phyloP scores from a whole-genome alignment of 192 early-diverging fungal species.

The Coemansia sp. region DNA sequence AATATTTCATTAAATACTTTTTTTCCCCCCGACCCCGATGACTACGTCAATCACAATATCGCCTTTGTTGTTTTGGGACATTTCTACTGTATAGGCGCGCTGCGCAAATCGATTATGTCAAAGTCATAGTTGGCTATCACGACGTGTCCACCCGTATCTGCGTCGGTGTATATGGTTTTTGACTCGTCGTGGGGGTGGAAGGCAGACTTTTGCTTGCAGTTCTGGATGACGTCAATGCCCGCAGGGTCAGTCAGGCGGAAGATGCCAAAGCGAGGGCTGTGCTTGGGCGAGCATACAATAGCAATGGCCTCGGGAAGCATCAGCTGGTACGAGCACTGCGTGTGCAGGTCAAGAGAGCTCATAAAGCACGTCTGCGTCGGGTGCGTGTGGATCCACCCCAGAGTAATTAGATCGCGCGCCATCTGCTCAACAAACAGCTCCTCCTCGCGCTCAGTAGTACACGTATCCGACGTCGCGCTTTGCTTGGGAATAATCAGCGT shows the following conservation, averaged over 20 bases:
- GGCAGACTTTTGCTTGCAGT: conserved; percentile 63
- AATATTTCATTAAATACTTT: neutral
- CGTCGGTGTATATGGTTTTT: conserved; percentile 43
- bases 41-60: neutral
- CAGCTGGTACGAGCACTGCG: conserved; percentile 87
- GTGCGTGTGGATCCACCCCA: conserved; percentile 94
- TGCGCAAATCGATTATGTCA: conserved; percentile 50
- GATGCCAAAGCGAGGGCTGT: conserved; percentile 73
- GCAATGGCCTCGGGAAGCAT: conserved; percentile 93
- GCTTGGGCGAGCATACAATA: conserved; percentile 80
- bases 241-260: conserved; percentile 87
- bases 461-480: conserved; percentile 82
- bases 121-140: conserved; percentile 46
- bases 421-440: conserved; percentile 79
- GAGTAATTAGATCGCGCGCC: conserved; percentile 70
- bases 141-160: conserved; percentile 46
- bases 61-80: neutral
- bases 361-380: conserved; percentile 95
- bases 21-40: neutral
- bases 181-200: conserved; percentile 78
- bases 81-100: conserved; percentile 5
- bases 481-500: conserved; percentile 91
- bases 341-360: conserved; percentile 91
- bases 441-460: conserved; percentile 80
- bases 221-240: conserved; percentile 75